A percentile compares a stretch with the other conserved stretches of the same genome.
These are phyloP conservation scores for Tetragonia tetragonoides DNA, from an alignment of 148 eudicot species.

Conservation along the genomic window DNA sequence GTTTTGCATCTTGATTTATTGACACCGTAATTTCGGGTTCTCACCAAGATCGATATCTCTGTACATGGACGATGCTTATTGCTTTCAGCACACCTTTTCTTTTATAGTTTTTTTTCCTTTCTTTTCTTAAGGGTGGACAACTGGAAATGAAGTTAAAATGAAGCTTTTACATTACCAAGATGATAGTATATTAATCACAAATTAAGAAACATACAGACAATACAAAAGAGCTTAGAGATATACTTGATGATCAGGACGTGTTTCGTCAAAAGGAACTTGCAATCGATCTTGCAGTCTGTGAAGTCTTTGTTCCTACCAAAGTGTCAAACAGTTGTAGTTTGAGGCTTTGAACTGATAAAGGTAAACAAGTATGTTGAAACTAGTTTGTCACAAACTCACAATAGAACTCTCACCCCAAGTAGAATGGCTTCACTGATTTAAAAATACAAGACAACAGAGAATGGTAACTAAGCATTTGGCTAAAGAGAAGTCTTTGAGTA, in stretches of 20 bases:
- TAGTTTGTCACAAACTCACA: too few species aligned
- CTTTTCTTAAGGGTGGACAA: background rate
- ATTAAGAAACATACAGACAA: background rate
- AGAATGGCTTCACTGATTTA: too few species aligned
- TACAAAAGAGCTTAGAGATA: slow-evolving; percentile 2
- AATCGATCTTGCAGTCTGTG: slow-evolving; percentile 54
- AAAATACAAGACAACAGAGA: background rate
- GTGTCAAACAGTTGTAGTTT: background rate
- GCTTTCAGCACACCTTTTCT: background rate
- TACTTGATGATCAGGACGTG: slow-evolving; percentile 78
- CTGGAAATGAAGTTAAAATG: background rate
- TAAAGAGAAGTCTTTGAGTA: too few species aligned
- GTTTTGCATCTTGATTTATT: too few species aligned
- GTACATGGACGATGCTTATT: too few species aligned
- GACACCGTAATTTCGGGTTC: too few species aligned
- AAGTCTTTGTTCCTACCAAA: slow-evolving; percentile 63
- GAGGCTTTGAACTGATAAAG: too few species aligned
- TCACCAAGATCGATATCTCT: too few species aligned
- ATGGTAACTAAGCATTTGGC: background rate
- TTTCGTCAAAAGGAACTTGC: slow-evolving; percentile 63
- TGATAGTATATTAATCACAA: background rate
- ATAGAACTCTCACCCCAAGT: background rate
- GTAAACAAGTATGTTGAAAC: too few species aligned
- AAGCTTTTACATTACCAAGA: too few species aligned
- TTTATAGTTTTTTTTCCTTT: too few species aligned